Percentiles rank a stretch among this genome's conserved stretches.
Evolutionary conservation across 164 flowering plant genomes (phyloP).

Genomic region (Malania oleifera): DNA sequence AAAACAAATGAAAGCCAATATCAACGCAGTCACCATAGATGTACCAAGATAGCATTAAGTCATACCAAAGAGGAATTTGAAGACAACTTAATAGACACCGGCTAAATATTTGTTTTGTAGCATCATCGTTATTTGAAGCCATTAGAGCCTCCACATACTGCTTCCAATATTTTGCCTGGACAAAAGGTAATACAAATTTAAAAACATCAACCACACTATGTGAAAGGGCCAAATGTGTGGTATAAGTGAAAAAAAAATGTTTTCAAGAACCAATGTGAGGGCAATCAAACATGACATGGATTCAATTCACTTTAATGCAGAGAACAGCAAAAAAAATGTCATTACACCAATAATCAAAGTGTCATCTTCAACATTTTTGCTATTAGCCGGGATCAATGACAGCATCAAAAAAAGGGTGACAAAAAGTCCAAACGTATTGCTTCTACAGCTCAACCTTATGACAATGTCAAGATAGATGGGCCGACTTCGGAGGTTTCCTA

Average conservation of each 20-base stretch:
- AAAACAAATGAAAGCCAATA: background rate
- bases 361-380: too few relatives aligned
- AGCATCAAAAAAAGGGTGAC: too few relatives aligned
- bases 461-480: too few relatives aligned
- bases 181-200: constrained; percentile 4
- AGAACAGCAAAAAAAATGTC: too few relatives aligned
- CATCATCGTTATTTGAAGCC: constrained; percentile 86
- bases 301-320: background rate
- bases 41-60: background rate
- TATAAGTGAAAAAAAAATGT: background rate
- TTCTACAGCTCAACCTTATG: too few relatives aligned
- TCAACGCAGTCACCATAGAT: background rate
- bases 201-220: background rate
- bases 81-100: constrained; percentile 83
- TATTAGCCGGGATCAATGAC: too few relatives aligned
- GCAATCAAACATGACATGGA: background rate
- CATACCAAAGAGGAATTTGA: constrained; percentile 83
- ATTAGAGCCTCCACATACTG: constrained; percentile 95
- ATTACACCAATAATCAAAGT: too few relatives aligned
- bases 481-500: too few relatives aligned
- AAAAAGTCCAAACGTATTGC: too few relatives aligned
- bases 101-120: constrained; percentile 77
- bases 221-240: background rate
- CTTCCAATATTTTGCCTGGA: constrained; percentile 93
- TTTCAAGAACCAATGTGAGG: background rate